These are phyloP conservation scores for Daldinia concentrica DNA, from an alignment of 495 filamentous ascomycete genomes.

Conservation along the genomic window DNA sequence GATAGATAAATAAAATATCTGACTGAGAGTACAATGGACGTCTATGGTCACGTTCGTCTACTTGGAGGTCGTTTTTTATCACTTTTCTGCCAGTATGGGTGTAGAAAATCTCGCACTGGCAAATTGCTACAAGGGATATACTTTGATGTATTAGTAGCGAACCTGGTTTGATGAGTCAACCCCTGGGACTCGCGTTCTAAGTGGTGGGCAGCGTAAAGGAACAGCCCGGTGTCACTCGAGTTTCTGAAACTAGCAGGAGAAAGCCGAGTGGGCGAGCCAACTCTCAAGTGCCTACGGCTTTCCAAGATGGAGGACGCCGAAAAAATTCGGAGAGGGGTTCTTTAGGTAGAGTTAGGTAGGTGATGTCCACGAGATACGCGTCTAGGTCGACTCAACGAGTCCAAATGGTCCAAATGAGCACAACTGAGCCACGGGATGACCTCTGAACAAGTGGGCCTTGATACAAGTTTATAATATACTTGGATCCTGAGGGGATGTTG, in stretches of 20 bases:
- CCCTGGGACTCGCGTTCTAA: constrained; percentile 37
- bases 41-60: constrained; percentile 27
- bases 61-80: constrained; percentile 6
- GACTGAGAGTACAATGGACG: constrained; percentile 5
- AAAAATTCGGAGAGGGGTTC: constrained; percentile 29
- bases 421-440: constrained; percentile 36
- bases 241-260: constrained; percentile 39
- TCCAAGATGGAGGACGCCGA: constrained; percentile 42
- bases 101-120: constrained; percentile 39
- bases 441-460: constrained; percentile 37
- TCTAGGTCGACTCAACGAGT: constrained; percentile 26
- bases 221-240: constrained; percentile 42
- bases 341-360: constrained; percentile 25
- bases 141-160: constrained; percentile 37
- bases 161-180: constrained; percentile 41
- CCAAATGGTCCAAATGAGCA: constrained; percentile 23
- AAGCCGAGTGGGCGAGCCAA: constrained; percentile 34
- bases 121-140: constrained; percentile 35
- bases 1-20: constrained; percentile 24
- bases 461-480: constrained; percentile 22
- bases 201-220: constrained; percentile 35
- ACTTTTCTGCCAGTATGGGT: constrained; percentile 26
- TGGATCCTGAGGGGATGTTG: constrained; percentile 32
- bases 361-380: constrained; percentile 34
- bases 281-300: constrained; percentile 25